Percentiles rank a stretch among this genome's conserved stretches.
Evolutionary conservation across 2,329 filamentous ascomycete genomes (phyloP).

Genomic region (Setomelanomma holmii): DNA sequence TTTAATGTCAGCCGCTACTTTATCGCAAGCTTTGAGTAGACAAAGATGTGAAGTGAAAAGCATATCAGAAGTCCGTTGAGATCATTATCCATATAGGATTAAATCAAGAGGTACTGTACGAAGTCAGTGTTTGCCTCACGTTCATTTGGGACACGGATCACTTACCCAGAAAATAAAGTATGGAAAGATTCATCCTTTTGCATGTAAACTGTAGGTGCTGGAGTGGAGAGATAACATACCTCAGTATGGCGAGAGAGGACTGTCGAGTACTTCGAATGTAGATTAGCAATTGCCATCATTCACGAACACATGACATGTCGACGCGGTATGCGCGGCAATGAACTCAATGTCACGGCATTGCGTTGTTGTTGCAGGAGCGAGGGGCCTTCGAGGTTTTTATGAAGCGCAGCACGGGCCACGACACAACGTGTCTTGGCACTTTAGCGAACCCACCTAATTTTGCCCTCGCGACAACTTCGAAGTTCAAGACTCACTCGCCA

Average conservation of each 20-base stretch:
- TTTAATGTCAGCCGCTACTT: neutral
- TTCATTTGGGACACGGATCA: no score
- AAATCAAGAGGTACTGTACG: conserved; percentile 93
- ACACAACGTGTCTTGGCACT: neutral
- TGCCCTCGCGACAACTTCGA: conserved; percentile 13
- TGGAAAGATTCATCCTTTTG: conserved; percentile 31
- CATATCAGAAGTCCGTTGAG: conserved; percentile 47
- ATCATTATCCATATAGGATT: conserved; percentile 51
- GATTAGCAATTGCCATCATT: no score
- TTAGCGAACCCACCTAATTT: conserved; percentile 4
- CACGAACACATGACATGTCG: neutral
- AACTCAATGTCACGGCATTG: no score
- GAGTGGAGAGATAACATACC: conserved; percentile 1
- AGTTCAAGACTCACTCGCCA: conserved; percentile 27
- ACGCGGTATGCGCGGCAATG: no score
- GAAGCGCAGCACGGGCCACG: neutral
- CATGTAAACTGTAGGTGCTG: neutral
- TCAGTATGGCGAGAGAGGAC: neutral
- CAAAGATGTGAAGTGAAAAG: conserved; percentile 7
- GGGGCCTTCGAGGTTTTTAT: conserved; percentile 7
- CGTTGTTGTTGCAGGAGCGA: neutral
- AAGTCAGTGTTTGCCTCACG: no score
- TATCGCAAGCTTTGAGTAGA: neutral
- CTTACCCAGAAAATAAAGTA: conserved; percentile 33
- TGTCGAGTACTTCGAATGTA: neutral